A percentile compares a stretch with the other conserved stretches of the same genome.
phyloP scores from a whole-genome alignment of 2,329 filamentous ascomycete species.

The Verticillium dahliae region DNA sequence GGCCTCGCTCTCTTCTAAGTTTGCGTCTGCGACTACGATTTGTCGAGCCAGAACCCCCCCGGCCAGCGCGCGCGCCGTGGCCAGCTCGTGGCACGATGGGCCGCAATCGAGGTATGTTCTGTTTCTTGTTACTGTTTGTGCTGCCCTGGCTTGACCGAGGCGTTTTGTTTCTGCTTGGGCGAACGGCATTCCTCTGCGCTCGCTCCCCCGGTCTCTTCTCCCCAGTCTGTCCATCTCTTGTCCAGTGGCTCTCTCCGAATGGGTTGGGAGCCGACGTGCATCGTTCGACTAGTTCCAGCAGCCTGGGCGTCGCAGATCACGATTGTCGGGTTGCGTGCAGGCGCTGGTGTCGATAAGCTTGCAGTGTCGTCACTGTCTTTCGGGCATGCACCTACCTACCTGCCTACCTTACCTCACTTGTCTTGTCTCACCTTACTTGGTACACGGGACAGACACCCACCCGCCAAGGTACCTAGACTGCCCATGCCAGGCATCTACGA shows the following conservation, averaged over 20 bases:
- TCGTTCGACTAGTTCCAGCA: no score
- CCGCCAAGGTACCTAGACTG: not conserved
- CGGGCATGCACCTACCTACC: not conserved
- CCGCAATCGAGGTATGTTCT: slow-evolving; percentile 47
- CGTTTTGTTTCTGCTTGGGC: no score
- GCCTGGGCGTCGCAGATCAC: no score
- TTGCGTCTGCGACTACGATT: not conserved
- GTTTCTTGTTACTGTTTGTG: not conserved
- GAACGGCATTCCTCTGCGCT: slow-evolving; percentile 10
- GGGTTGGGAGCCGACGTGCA: no score
- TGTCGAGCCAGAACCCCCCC: not conserved
- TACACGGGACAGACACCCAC: not conserved
- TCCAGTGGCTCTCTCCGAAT: not conserved
- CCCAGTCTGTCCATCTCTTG: not conserved
- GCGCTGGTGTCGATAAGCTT: no score
- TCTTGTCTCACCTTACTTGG: not conserved
- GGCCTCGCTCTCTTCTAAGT: not conserved
- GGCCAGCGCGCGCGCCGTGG: not conserved
- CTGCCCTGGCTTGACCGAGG: not conserved
- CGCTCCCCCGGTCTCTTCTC: no score
- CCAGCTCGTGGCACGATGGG: slow-evolving; percentile 32
- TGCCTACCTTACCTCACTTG: not conserved
- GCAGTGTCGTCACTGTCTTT: no score
- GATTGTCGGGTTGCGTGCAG: no score
- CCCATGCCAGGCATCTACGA: no score